These are phyloP conservation scores for Calonectria henricotiae DNA, from an alignment of 2,329 filamentous ascomycete species.

Conservation along the genomic window DNA sequence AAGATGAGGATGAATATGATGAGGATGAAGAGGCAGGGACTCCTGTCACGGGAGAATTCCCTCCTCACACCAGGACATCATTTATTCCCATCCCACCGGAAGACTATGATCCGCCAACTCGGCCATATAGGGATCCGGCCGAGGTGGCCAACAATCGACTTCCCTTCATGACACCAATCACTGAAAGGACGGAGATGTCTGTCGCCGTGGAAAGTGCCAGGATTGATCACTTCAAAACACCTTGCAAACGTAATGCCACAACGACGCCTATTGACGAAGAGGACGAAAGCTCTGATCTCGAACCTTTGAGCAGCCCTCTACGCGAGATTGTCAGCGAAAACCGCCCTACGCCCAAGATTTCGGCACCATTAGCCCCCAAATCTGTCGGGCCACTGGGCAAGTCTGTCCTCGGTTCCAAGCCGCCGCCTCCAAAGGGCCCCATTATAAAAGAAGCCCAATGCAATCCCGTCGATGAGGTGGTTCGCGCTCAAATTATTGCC, in stretches of 20 bases:
- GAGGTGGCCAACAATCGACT: conserved; percentile 90
- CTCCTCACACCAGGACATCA: conserved; percentile 72
- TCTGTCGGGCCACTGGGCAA: conserved; percentile 57
- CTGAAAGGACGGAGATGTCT: conserved; percentile 93
- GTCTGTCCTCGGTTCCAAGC: conserved; percentile 56
- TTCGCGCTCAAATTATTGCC: conserved; percentile 83
- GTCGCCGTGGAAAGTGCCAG: conserved; percentile 77
- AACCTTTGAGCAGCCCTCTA: conserved; percentile 80
- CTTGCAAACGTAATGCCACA: conserved; percentile 71
- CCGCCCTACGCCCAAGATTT: conserved; percentile 64
- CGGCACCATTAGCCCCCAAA: conserved; percentile 68
- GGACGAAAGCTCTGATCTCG: conserved; percentile 54
- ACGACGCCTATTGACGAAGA: conserved; percentile 53
- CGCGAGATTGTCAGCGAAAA: conserved; percentile 74
- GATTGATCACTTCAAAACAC: conserved; percentile 82
- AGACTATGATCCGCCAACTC: conserved; percentile 85
- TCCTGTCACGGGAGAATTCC: conserved; percentile 61
- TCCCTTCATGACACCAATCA: conserved; percentile 99
- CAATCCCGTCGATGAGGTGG: conserved; percentile 87
- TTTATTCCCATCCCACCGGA: conserved; percentile 89
- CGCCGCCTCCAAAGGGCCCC: conserved; percentile 73
- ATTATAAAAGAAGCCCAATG: conserved; percentile 88
- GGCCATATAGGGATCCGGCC: conserved; percentile 85
- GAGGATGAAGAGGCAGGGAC: conserved; percentile 60
- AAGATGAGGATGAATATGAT: conserved; percentile 56